phyloP scores from a whole-genome alignment of 2,329 filamentous ascomycete species.

The Arthroderma sp. region DNA sequence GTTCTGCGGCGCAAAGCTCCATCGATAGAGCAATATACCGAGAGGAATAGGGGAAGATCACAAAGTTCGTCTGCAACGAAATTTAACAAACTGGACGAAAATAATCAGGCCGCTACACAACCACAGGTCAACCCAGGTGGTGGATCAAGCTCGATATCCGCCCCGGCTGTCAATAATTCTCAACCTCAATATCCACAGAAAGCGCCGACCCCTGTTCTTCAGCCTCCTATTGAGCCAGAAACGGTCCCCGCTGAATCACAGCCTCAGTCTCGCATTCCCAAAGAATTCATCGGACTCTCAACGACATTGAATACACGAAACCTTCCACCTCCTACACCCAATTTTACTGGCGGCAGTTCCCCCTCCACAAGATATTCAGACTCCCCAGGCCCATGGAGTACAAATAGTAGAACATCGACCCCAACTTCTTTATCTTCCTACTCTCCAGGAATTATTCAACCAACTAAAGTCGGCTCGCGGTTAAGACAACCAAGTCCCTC shows the following conservation, averaged over 20 bases:
- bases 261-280: slow-evolving; percentile 16
- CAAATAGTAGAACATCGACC: slow-evolving; percentile 29
- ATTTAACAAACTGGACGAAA: background rate
- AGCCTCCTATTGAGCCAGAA: background rate
- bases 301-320: slow-evolving; percentile 23
- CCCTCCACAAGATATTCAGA: slow-evolving; percentile 35
- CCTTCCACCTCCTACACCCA: slow-evolving; percentile 26
- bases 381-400: slow-evolving; percentile 33
- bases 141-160: too few species aligned
- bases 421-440: slow-evolving; percentile 38
- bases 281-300: slow-evolving; percentile 26
- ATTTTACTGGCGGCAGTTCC: slow-evolving; percentile 28
- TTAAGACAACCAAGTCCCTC: slow-evolving; percentile 25
- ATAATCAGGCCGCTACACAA: background rate
- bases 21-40: slow-evolving; percentile 24
- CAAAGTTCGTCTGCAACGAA: background rate
- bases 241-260: background rate
- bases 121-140: too few species aligned
- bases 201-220: too few species aligned
- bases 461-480: slow-evolving; percentile 24
- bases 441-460: slow-evolving; percentile 33
- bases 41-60: slow-evolving; percentile 3
- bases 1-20: slow-evolving; percentile 31
- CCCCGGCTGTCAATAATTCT: too few species aligned
- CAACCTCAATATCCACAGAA: too few species aligned